These are phyloP conservation scores for Cercospora brassicicola DNA, from an alignment of 2,329 filamentous ascomycete genomes.

Conservation along the genomic window DNA sequence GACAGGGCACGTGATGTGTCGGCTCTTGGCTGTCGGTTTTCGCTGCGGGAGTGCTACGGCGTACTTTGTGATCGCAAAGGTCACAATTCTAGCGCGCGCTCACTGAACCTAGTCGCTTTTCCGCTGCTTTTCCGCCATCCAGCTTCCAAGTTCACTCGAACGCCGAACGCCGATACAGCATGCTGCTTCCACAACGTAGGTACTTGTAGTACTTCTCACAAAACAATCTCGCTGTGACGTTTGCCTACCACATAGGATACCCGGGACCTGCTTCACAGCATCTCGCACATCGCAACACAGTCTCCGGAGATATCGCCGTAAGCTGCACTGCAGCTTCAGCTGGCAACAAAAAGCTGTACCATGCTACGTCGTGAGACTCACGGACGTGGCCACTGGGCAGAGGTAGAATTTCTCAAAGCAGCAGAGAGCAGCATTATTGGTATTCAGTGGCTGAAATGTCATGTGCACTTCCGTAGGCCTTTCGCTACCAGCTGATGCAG, in stretches of 20 bases:
- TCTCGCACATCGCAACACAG: not conserved
- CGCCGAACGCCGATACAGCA: not conserved
- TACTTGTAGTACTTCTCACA: not conserved
- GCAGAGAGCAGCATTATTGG: not conserved
- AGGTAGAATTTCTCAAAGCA: not conserved
- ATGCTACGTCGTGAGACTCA: not conserved
- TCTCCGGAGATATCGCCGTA: not conserved
- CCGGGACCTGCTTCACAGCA: not conserved
- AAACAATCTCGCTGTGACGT: not conserved
- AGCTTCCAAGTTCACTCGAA: not conserved
- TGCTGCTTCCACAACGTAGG: not conserved
- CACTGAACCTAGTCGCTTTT: not conserved
- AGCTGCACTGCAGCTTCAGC: not conserved
- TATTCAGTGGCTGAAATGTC: not conserved
- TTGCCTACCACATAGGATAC: not conserved
- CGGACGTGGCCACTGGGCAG: not conserved
- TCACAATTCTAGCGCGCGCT: not conserved
- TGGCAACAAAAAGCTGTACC: not conserved
- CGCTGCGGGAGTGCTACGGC: not conserved
- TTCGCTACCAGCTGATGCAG: not conserved
- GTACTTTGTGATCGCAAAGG: not conserved
- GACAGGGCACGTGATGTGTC: not conserved
- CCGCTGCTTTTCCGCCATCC: not conserved
- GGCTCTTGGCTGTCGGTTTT: not conserved
- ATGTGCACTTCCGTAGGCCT: not conserved